phyloP scores from a whole-genome alignment of 2,329 filamentous ascomycete species.

The Phialophora macrospora region DNA sequence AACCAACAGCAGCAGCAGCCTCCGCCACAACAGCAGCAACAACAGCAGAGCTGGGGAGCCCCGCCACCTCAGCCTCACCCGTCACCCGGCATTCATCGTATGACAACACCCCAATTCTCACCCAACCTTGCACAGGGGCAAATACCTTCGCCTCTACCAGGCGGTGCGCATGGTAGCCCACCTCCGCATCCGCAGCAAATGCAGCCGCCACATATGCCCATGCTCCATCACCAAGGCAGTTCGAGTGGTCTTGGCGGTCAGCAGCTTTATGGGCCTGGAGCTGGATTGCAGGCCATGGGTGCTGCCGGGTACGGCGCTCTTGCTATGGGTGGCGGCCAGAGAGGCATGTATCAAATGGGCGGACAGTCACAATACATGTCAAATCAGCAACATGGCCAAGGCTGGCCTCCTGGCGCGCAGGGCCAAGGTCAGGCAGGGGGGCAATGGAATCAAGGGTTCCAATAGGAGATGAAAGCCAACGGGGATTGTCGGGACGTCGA shows the following conservation, averaged over 20 bases:
- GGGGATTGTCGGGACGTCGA: neutral
- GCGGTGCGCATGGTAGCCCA: slow-evolving; percentile 32
- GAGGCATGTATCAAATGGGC: slow-evolving; percentile 36
- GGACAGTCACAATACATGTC: slow-evolving; percentile 37
- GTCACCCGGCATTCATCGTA: slow-evolving; percentile 54
- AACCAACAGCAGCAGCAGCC: slow-evolving; percentile 61
- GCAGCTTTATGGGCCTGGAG: slow-evolving; percentile 38
- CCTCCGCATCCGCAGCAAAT: slow-evolving; percentile 39
- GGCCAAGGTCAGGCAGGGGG: slow-evolving; percentile 29
- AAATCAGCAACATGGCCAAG: slow-evolving; percentile 36
- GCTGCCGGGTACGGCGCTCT: slow-evolving; percentile 34
- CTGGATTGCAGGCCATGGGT: slow-evolving; percentile 39
- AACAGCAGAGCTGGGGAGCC: slow-evolving; percentile 70
- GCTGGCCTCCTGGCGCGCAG: slow-evolving; percentile 33
- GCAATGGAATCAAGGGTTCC: slow-evolving; percentile 36
- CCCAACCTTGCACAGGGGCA: slow-evolving; percentile 36
- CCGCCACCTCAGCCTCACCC: slow-evolving; percentile 67
- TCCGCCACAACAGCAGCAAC: slow-evolving; percentile 55
- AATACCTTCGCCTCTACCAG: slow-evolving; percentile 39
- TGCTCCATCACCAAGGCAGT: slow-evolving; percentile 37
- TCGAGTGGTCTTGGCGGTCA: slow-evolving; percentile 31
- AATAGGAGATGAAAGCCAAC: slow-evolving; percentile 14
- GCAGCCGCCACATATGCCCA: slow-evolving; percentile 39
- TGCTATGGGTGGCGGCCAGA: slow-evolving; percentile 31
- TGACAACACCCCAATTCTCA: slow-evolving; percentile 41